Evolutionary conservation across 2,329 filamentous ascomycete genomes (phyloP), one percentile per base, ranked within the genome.

Genomic region (Alternaria incomplexa): DNA sequence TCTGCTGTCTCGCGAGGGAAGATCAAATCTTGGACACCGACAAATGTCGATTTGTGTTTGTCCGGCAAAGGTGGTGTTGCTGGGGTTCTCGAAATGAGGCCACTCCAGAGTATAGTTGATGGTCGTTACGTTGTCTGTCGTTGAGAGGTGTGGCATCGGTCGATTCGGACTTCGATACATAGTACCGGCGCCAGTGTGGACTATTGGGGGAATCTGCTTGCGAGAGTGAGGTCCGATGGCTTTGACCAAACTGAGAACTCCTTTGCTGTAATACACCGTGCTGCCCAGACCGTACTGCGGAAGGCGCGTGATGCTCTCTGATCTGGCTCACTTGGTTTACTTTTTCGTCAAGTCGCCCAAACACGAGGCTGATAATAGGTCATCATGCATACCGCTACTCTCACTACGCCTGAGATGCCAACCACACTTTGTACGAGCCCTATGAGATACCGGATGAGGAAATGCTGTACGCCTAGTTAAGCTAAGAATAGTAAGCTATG

Each of bases 81-180:
- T 73, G 2, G 76, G 75, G 36, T 75, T 71, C 5, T 75, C 67
- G 6, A 79, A 65, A 58, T 71, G 65, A 5, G 71, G 68, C 72
- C 74, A 77, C 17, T 62, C 50, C 15, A 77, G 66, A 7, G 61
- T 56, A 77, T 79, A 79, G 57, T 78, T 80, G 40, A 84, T 68
- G 3, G 73, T 73, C 17, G 72, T 75, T 6, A 78, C 58, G 11
- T 80, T 76, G 55, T 79, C 71, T 6, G 79, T 80, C 58, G 78
- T 72, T 22, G 67, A 66, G n/a, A 64, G 20, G 73, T 62, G 50
- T 72, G 66, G 46, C 62, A 58, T 56, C 74, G 73, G 28, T 65
- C 47, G 51, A 54, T 45, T 43, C 61, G 62, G 20, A 72, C 50
- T 28, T 62, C 15, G 62, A 47, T 25, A 62, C 69, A 46, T 74